These are phyloP conservation scores for Closterium sp. DNA, from an alignment of 139 green algal genomes.

Conservation along the genomic window DNA sequence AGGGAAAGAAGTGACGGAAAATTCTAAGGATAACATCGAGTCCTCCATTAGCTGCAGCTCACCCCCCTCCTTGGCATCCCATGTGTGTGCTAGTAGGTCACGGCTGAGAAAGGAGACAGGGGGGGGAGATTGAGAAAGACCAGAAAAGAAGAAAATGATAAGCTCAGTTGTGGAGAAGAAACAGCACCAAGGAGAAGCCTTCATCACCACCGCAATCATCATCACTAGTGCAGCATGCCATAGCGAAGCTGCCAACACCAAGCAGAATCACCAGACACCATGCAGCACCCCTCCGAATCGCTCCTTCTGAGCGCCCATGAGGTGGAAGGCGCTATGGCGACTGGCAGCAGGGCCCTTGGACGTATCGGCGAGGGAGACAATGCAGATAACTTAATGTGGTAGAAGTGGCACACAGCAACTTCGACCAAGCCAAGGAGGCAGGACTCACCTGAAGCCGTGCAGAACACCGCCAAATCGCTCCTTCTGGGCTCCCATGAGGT, in stretches of 20 bases:
- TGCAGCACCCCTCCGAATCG: slow-evolving; percentile 24
- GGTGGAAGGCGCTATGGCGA: slow-evolving; percentile 24
- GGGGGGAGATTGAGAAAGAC: too few relatives aligned
- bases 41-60: too few relatives aligned
- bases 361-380: not conserved
- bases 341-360: not conserved
- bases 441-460: slow-evolving; percentile 28
- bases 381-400: not conserved
- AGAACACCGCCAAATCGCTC: slow-evolving; percentile 26
- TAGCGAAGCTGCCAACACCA: too few relatives aligned
- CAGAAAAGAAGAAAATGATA: too few relatives aligned
- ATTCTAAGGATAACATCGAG: too few relatives aligned
- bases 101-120: too few relatives aligned
- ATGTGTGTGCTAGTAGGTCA: too few relatives aligned
- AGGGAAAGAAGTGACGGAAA: not conserved
- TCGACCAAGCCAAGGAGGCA: not conserved
- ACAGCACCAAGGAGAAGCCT: not conserved
- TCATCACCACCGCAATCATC: not conserved
- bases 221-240: too few relatives aligned
- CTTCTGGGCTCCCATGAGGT: slow-evolving; percentile 34
- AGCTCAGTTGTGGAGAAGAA: too few relatives aligned
- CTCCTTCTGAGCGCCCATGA: slow-evolving; percentile 34
- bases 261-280: slow-evolving; percentile 23
- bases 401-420: not conserved
- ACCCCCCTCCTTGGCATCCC: too few relatives aligned